These are phyloP conservation scores for Phytophthora uliginosa DNA, from an alignment of 352 stramenopile species.

Conservation along the genomic window DNA sequence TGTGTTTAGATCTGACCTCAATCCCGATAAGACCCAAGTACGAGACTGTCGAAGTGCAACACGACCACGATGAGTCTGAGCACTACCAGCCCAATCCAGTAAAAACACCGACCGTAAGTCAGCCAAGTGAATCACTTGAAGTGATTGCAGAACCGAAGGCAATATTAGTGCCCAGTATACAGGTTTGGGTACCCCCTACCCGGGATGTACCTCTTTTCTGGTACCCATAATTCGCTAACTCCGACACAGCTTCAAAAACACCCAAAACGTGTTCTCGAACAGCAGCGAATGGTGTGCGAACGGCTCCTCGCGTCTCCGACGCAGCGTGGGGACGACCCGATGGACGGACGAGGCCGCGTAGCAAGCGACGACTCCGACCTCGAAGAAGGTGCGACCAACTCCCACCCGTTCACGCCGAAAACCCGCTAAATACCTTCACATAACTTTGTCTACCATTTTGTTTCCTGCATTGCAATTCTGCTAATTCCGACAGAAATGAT, in stretches of 20 bases:
- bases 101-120: no score
- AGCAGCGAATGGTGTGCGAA: constrained; percentile 67
- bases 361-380: constrained; percentile 77
- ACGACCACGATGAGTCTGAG: constrained; percentile 11
- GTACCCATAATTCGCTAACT: background rate
- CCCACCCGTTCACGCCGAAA: background rate
- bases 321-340: constrained; percentile 28
- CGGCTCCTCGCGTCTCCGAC: constrained; percentile 23
- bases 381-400: constrained; percentile 65
- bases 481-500: constrained; percentile 72
- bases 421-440: background rate
- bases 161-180: no score
- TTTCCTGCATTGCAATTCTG: constrained; percentile 1
- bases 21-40: constrained; percentile 20
- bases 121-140: no score
- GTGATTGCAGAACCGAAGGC: no score
- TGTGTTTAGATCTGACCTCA: constrained; percentile 50
- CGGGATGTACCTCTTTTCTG: background rate
- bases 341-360: constrained; percentile 37
- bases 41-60: constrained; percentile 15
- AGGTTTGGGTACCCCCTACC: no score
- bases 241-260: background rate
- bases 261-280: background rate
- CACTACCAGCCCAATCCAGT: no score
- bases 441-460: constrained; percentile 7